Base-by-base conservation (phyloP, 2,329 filamentous ascomycete species). In the Polytolypa hystricis region DNA sequence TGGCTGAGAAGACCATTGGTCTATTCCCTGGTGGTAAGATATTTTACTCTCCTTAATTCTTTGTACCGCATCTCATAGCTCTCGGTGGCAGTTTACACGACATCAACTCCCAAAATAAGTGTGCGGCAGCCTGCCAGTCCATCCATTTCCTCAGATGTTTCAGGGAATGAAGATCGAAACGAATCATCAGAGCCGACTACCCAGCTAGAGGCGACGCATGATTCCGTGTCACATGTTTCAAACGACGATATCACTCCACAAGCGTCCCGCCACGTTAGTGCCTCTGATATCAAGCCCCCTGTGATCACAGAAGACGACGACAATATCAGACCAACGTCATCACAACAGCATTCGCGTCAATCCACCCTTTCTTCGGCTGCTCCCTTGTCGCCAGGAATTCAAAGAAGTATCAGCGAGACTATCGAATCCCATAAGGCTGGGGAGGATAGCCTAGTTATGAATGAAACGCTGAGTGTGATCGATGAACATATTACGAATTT, bases 401-500 rank as follows among this genome's bases (percentile, higher is more conserved):
- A 67, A 42, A 57, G 62, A 36, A 60, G 61, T 27, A 60, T 69
- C 41, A 55, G 60, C 39, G 55, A 67, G 42, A 56, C 62, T 30
- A 54, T 74, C 33, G 60, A 65, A 38, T 65, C 65, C 42, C 66
- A 77, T 48, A 51, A 41, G 50, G 59, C 64, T 47, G 55, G 66
- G 12, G 66, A 77, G 47, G 74, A 78, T 37, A 82, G 77, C 53
- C 81, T 84, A 8, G 87, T 95, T 33, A 81, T 96, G 67, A 86
- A 87, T 55, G 87, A 96, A 57, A 95, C 89, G 0, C 65, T 96
- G 35, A 94, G 86, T 52, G 89, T 96, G 40, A 96, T 96, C 51
- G 81, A 96, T 57, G 89, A 96, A 61, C 89, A 95, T 55, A 94
- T 96, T 49, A 94, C 85, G 28, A 83, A 94, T 56, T 74, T 96